Evolutionary conservation across 2,329 filamentous ascomycete genomes (phyloP).

Genomic region (Fusarium oligoseptatum): DNA sequence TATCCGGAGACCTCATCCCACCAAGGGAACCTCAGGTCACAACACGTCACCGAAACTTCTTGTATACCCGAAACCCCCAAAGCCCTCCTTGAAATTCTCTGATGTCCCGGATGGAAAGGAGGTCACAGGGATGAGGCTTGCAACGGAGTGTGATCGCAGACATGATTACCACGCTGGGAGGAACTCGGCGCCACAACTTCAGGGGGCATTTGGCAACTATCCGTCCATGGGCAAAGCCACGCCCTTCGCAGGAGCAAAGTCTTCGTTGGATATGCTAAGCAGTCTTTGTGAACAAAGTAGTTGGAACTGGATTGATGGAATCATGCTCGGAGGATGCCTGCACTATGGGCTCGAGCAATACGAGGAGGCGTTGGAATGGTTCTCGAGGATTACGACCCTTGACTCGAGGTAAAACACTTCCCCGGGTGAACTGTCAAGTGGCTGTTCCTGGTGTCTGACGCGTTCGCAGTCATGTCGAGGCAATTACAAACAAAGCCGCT

Average conservation of each 20-base stretch:
- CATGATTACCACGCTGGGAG: slow-evolving; percentile 31
- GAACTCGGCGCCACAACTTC: slow-evolving; percentile 18
- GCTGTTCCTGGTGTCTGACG: slow-evolving; percentile 48
- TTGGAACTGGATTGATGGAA: slow-evolving; percentile 94
- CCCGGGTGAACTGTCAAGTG: slow-evolving; percentile 49
- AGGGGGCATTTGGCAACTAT: slow-evolving; percentile 28
- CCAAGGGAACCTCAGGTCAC: slow-evolving; percentile 54
- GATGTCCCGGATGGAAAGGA: slow-evolving; percentile 18
- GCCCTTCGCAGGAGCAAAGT: slow-evolving; percentile 68
- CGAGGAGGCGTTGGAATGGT: slow-evolving; percentile 81
- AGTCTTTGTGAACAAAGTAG: slow-evolving; percentile 82
- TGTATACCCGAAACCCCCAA: slow-evolving; percentile 68
- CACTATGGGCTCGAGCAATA: slow-evolving; percentile 92
- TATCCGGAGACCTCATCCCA: slow-evolving; percentile 63
- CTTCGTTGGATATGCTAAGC: slow-evolving; percentile 78
- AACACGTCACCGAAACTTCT: slow-evolving; percentile 62
- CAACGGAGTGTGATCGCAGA: slow-evolving; percentile 18
- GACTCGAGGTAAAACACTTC: slow-evolving; percentile 65
- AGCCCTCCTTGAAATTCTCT: slow-evolving; percentile 41
- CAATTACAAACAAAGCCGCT: slow-evolving; percentile 92
- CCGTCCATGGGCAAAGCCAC: slow-evolving; percentile 47
- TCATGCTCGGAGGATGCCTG: slow-evolving; percentile 90
- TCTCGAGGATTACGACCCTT: slow-evolving; percentile 71
- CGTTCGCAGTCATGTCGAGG: slow-evolving; percentile 82
- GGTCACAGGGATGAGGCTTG: slow-evolving; percentile 6